Base-by-base conservation (phyloP, 2,329 filamentous ascomycete genomes). In the Ophiocordyceps sinensis region DNA sequence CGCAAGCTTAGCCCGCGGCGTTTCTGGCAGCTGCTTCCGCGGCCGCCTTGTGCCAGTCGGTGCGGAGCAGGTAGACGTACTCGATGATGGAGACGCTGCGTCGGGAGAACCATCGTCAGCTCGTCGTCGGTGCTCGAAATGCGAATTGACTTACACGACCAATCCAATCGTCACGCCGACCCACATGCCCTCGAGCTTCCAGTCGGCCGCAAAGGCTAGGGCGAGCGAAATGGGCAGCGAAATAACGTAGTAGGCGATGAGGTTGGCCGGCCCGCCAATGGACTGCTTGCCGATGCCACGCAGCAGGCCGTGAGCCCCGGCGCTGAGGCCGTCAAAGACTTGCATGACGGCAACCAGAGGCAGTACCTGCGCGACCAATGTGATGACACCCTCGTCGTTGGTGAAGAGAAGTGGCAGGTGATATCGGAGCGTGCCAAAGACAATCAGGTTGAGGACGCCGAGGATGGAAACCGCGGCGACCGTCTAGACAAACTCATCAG, bases 321-420 rank as follows among this genome's bases (percentile, higher is more conserved):
- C 75, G 0, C 84, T 77, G 15, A 94, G 59, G 1, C 83, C 79
- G 59, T 98, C 89, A 51, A 93, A 88, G 21, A 94, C 71, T 58
- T 96, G 88, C 70, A 95, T 93, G 2, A 85, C 73, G 0, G 88
- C 87, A 45, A 85, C 85, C 3, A 95, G 64, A 0, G 87, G 88
- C 30, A 95, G 70, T 3, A 86, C 75, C 3, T 63, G 59, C 1
- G 84, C 74, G 17, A 85, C 81, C 29, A 86, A 65, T 17, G 63
- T 65, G 45, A 85, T 74, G 40, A 89, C 84, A 37, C 79, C 77
- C 6, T 66, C 54, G 48, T 89, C 84, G 7, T 74, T 66, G n/a
- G 83, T 88, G 58, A 89, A 87, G 7, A 95, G 74, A 34, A 73
- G 66, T 0, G 87, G 85, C 23, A 96, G 81, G 49, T 79, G 70